These are phyloP conservation scores for Oidiodendron maius DNA, from an alignment of 495 filamentous ascomycete species.

Conservation along the genomic window DNA sequence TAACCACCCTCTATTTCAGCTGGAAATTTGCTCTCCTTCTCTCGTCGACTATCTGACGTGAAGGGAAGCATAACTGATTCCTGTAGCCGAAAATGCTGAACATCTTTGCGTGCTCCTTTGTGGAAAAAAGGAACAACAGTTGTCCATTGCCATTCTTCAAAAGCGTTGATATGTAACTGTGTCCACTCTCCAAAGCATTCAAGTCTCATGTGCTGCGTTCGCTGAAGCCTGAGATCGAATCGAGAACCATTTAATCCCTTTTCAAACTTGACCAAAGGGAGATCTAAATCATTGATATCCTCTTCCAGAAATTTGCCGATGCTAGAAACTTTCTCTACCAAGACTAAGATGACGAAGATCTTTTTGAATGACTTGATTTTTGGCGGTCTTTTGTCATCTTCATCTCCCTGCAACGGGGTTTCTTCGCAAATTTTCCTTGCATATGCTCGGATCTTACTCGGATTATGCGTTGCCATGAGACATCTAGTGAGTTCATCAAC, in stretches of 20 bases:
- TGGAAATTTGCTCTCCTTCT: neutral
- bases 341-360: constrained; percentile 12
- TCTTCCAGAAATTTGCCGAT: constrained; percentile 12
- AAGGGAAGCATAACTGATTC: no score
- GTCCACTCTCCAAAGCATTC: no score
- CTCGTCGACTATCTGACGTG: no score
- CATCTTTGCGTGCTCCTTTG: no score
- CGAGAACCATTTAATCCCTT: neutral
- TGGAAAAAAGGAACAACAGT: constrained; percentile 3
- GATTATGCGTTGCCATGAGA: no score
- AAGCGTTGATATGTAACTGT: neutral
- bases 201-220: neutral
- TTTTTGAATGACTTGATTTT: no score
- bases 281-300: constrained; percentile 6
- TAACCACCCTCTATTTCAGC: constrained; percentile 9
- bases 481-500: no score
- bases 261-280: constrained; percentile 6
- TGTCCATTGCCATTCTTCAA: constrained; percentile 7
- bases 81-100: no score
- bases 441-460: no score
- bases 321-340: neutral
- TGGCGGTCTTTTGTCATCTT: no score
- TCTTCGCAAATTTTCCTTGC: no score
- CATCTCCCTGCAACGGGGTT: no score
- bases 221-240: neutral